Percentiles rank a stretch among this genome's conserved stretches.
phyloP scores from a whole-genome alignment of 208 protist genomes.

The Borovskyia barvae region DNA sequence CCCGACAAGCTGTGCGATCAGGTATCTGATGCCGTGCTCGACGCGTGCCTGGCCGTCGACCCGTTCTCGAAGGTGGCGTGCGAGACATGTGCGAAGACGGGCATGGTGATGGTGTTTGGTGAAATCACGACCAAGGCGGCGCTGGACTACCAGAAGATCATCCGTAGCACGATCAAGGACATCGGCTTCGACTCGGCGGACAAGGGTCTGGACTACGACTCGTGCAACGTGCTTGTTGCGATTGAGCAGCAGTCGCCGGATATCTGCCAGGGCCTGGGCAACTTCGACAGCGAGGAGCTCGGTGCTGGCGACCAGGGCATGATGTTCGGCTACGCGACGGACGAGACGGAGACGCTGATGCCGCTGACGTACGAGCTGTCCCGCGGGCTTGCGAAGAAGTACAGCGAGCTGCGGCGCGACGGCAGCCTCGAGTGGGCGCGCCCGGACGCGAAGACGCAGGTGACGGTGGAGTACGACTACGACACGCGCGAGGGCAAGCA shows the following conservation, averaged over 20 bases:
- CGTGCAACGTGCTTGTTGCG: slow-evolving; percentile 96
- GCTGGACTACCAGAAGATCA: slow-evolving; percentile 98
- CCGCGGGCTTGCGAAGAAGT: slow-evolving; percentile 90
- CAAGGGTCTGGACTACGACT: slow-evolving; percentile 98
- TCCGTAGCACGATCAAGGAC: slow-evolving; percentile 96
- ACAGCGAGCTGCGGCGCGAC: slow-evolving; percentile 96
- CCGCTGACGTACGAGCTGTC: slow-evolving; percentile 97
- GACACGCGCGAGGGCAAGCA: slow-evolving; percentile 79
- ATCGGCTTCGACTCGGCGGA: slow-evolving; percentile 97
- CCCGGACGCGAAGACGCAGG: slow-evolving; percentile 99
- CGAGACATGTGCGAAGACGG: slow-evolving; percentile 98
- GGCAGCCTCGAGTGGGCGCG: slow-evolving; percentile 94
- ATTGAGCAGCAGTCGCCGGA: slow-evolving; percentile 99
- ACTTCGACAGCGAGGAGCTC: slow-evolving; percentile 93
- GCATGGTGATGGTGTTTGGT: slow-evolving; percentile 99
- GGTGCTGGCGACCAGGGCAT: slow-evolving; percentile 99
- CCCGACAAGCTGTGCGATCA: slow-evolving; percentile 99
- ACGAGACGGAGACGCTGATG: slow-evolving; percentile 98
- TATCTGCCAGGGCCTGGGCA: slow-evolving; percentile 98
- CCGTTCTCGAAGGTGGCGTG: slow-evolving; percentile 98
- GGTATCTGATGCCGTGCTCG: slow-evolving; percentile 99
- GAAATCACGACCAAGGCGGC: slow-evolving; percentile 98
- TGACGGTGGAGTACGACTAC: slow-evolving; percentile 99
- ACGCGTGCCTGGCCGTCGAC: slow-evolving; percentile 98
- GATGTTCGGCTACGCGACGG: slow-evolving; percentile 99